Percentiles rank a stretch among this genome's conserved stretches.
Evolutionary conservation across 2,329 filamentous ascomycete species (phyloP).

Genomic region (Colletotrichum sp.): DNA sequence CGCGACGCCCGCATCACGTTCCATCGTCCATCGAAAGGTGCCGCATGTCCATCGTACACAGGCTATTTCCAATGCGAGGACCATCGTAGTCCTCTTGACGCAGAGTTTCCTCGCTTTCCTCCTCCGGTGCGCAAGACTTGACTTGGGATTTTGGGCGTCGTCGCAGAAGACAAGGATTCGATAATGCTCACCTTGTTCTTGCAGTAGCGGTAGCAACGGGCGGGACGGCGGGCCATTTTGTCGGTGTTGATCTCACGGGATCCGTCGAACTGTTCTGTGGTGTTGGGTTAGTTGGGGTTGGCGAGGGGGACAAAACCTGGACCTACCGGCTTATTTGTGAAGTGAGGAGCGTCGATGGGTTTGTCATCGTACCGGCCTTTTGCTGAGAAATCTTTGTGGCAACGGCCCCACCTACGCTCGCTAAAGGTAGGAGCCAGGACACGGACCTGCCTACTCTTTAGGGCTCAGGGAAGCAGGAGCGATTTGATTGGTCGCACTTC

Average conservation of each 20-base stretch:
- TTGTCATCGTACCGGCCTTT: slow-evolving; percentile 54
- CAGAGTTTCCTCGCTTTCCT: background rate
- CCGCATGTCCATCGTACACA: background rate
- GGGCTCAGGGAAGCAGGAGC: background rate
- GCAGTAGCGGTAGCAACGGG: slow-evolving; percentile 99
- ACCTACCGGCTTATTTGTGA: slow-evolving; percentile 14
- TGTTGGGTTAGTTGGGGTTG: slow-evolving; percentile 33
- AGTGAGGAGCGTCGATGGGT: slow-evolving; percentile 41
- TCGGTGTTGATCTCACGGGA: slow-evolving; percentile 57
- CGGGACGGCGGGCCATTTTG: slow-evolving; percentile 99
- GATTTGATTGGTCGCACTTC: slow-evolving; percentile 32
- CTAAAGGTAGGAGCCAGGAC: slow-evolving; percentile 30
- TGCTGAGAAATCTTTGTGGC: slow-evolving; percentile 22
- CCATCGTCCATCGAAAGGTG: background rate
- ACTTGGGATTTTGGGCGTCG: background rate
- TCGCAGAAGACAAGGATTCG: background rate
- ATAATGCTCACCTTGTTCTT: slow-evolving; percentile 92
- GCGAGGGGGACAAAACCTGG: slow-evolving; percentile 24
- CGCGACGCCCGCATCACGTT: background rate
- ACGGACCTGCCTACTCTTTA: slow-evolving; percentile 44
- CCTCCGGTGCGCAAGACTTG: slow-evolving; percentile 12
- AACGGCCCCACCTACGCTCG: slow-evolving; percentile 24
- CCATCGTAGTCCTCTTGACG: background rate
- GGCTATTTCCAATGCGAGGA: background rate
- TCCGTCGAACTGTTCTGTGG: slow-evolving; percentile 36